Base-by-base conservation (phyloP, 2,329 filamentous ascomycete species). In the Pseudogymnoascus sp. region DNA sequence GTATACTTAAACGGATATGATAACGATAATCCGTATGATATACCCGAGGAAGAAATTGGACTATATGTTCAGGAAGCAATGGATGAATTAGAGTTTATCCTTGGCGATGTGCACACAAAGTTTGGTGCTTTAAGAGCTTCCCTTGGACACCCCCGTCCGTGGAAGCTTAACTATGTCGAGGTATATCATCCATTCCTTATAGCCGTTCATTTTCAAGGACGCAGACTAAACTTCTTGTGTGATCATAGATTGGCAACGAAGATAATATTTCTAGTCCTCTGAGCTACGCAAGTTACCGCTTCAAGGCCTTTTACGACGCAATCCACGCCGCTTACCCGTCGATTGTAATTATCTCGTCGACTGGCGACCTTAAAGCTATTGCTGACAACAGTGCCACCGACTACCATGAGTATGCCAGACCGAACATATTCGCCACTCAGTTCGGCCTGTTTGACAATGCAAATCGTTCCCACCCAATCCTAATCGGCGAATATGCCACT, bases 21-120 rank as follows among this genome's bases (percentile, higher is more conserved):
- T 8, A 56, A 56, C 6, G n/a, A 16, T 25, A 4, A 56, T 16
- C 50, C 50, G 12, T 74, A 77, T 11, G 73, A 75, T 3, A 76
- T 77, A 7, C 67, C 79, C 10, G 74, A 79, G 23, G 69, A 72
- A 4, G 76, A 78, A 6, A 71, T 84, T 4, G 67, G 76, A 28
- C 75, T 75, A 1, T 82, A 78, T 61, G 73, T 84, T 11, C 71
- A 82, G 10, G 77, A 79, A 64, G 79, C 77, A 1, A 68, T 83
- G 38, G 74, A 83, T 65, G 79, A 83, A 67, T 73, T 84, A 23
- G 80, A 84, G 67, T 83, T 83, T 68, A 71, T 83, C 18, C 75
- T 78, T 44, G 81, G 81, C 0, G 72, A 76, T 50, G 65, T 73
- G 0, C 73, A 74, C n/a, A 81, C 78, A 0, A 72, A 71, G 1